Evolutionary conservation across 148 eudicot genomes (phyloP), one percentile per base, ranked within the genome.

Genomic region (Talinum fruticosum): DNA sequence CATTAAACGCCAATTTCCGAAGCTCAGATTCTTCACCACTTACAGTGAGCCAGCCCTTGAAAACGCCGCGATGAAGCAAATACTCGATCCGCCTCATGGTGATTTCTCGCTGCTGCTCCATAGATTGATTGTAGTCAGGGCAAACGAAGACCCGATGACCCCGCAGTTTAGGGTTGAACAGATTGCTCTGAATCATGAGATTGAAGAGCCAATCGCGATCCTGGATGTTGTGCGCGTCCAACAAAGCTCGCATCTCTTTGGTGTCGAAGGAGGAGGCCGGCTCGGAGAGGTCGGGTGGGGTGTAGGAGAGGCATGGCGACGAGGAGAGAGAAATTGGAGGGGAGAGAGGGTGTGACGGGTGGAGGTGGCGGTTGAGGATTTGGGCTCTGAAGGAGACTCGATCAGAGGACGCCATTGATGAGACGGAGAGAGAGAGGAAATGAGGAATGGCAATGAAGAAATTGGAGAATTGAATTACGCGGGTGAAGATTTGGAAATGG

Each of bases 41-140:
- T 4, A 73, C 83, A 12, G 92, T 89, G 1, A 92, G 71, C 93
- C 93, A 94, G 0, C 93, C 87, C 16, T 84, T 66, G 15, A 89
- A 94, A 15, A 92, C 92, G 0, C 97, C 98, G 3, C 73, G 75
- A 8, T 86, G 87, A 34, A 73, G 28, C 79, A 94, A 65, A 57
- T 87, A 90, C 83, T 73, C 83, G n/a, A 94, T 84, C 49, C 97
- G 65, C 75, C 57, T 87, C 88, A 92, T 68, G 0, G 96, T 92
- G 78, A 89, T 82, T 81, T 88, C 97, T 66, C 97, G 82, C 83
- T 94, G 93, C 79, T 90, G 89, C 67, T 94, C 96, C 96, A 90
- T 94, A 5, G 92, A 79, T 47, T 88, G 92, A 44, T 92, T 92
- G 71, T 87, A 92, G 64, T 94, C 93, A 2, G 97, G 91, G 32